Conservation (phyloP, 176 grass and related monocot genomes). For the Bromus sterilis region DNA sequence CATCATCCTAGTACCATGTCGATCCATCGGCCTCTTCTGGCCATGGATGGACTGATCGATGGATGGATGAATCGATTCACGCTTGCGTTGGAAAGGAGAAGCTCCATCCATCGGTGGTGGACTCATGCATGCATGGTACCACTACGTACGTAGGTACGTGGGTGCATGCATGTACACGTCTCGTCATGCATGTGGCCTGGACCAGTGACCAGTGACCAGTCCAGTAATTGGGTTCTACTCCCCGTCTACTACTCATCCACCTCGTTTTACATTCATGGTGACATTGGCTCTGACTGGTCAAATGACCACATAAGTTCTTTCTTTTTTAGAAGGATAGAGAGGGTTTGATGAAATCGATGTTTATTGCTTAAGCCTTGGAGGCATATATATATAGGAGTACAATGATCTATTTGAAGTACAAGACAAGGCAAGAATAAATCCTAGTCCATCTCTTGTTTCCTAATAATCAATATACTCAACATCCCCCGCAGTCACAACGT, state of each 20-base stretch:
- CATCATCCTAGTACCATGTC: neutral
- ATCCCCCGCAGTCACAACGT: too few relatives aligned
- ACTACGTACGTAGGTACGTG: neutral
- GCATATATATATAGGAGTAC: too few relatives aligned
- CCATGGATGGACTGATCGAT: too few relatives aligned
- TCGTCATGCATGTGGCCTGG: neutral
- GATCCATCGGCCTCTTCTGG: neutral
- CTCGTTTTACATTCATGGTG: neutral
- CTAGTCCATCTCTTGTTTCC: too few relatives aligned
- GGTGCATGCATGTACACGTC: neutral
- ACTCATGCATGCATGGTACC: neutral
- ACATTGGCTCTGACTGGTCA: neutral
- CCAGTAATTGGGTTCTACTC: neutral
- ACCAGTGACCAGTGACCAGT: too few relatives aligned
- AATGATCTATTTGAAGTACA: too few relatives aligned
- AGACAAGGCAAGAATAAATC: too few relatives aligned
- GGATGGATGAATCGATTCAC: neutral
- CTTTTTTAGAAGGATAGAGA: too few relatives aligned
- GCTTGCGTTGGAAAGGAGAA: neutral
- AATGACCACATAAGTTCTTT: neutral
- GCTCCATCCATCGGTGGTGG: neutral
- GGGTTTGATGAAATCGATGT: too few relatives aligned
- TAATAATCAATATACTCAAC: too few relatives aligned
- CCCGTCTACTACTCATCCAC: neutral
- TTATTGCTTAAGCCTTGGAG: too few relatives aligned